A percentile compares a stretch with the other conserved stretches of the same genome.
Conservation (phyloP, 805 yeast species). For the Limtongozyma cylindracea region DNA sequence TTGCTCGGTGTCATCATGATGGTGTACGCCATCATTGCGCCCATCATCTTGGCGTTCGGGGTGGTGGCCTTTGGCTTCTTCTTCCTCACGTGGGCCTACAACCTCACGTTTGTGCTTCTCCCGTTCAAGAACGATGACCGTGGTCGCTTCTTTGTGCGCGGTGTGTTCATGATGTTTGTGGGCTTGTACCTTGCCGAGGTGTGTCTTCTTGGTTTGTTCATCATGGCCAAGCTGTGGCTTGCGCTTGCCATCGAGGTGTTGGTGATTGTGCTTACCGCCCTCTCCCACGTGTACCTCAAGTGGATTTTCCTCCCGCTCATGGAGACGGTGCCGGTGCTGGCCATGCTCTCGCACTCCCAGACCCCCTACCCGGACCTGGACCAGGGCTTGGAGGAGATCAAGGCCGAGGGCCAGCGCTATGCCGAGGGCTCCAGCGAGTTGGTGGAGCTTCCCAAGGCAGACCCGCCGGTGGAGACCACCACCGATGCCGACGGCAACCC, state of each 20-base stretch:
- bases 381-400: conserved; percentile 36
- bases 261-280: conserved; percentile 28
- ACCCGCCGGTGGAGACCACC: conserved; percentile 2
- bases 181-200: conserved; percentile 50
- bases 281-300: conserved; percentile 31
- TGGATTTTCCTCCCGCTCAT: conserved; percentile 33
- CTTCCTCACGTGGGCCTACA: conserved; percentile 38
- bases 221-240: conserved; percentile 61
- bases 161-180: conserved; percentile 46
- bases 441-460: conserved; percentile 5
- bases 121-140: conserved; percentile 32
- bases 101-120: conserved; percentile 33
- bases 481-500: conserved; percentile 2
- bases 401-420: conserved; percentile 20
- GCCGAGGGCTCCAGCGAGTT: conserved; percentile 18
- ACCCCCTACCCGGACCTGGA: conserved; percentile 34
- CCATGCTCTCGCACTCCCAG: conserved; percentile 17
- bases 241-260: conserved; percentile 45
- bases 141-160: conserved; percentile 53
- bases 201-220: conserved; percentile 44
- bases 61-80: conserved; percentile 26
- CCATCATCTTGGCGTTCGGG: conserved; percentile 45
- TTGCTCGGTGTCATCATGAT: conserved; percentile 49
- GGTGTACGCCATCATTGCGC: conserved; percentile 59
- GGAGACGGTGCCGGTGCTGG: conserved; percentile 49